Evolutionary conservation across 352 stramenopile species (phyloP).

Genomic region (Phytophthora hybrid): DNA sequence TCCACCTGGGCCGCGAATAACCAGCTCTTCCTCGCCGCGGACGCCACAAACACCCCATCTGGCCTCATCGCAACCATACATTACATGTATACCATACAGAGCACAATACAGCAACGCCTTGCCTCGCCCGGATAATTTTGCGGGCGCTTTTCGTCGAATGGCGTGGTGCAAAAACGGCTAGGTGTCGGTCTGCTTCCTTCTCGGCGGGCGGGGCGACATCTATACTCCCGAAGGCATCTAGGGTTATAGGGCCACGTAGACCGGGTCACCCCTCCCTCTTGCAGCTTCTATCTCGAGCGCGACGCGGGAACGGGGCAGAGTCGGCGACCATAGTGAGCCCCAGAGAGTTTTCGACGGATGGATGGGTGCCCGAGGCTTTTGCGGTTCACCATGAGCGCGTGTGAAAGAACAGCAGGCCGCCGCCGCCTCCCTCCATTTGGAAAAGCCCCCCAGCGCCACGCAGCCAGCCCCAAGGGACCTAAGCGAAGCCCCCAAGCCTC

Average conservation of each 20-base stretch:
- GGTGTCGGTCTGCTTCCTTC: conserved; percentile 16
- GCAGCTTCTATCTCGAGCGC: background rate
- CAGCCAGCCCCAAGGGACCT: too few relatives aligned
- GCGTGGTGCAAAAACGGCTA: conserved; percentile 21
- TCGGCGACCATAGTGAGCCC: conserved; percentile 18
- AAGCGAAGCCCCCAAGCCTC: background rate
- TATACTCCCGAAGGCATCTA: background rate
- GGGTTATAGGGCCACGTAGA: too few relatives aligned
- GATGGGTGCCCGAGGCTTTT: conserved; percentile 17
- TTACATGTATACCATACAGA: too few relatives aligned
- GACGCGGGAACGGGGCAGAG: conserved; percentile 1
- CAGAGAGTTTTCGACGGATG: conserved; percentile 30
- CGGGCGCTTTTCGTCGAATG: conserved; percentile 13
- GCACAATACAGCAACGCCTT: background rate
- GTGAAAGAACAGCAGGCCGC: background rate
- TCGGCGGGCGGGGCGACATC: background rate
- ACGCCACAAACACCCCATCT: conserved; percentile 12
- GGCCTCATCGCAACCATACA: conserved; percentile 9
- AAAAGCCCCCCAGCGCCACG: conserved; percentile 16
- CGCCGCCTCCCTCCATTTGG: background rate
- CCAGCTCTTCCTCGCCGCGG: conserved; percentile 1
- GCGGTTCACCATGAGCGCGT: background rate
- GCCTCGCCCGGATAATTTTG: background rate
- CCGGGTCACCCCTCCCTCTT: background rate
- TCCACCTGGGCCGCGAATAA: conserved; percentile 25